Evolutionary conservation across 192 early-diverging fungal species (phyloP), one percentile per base, ranked within the genome.

Genomic region (Geranomyces variabilis): DNA sequence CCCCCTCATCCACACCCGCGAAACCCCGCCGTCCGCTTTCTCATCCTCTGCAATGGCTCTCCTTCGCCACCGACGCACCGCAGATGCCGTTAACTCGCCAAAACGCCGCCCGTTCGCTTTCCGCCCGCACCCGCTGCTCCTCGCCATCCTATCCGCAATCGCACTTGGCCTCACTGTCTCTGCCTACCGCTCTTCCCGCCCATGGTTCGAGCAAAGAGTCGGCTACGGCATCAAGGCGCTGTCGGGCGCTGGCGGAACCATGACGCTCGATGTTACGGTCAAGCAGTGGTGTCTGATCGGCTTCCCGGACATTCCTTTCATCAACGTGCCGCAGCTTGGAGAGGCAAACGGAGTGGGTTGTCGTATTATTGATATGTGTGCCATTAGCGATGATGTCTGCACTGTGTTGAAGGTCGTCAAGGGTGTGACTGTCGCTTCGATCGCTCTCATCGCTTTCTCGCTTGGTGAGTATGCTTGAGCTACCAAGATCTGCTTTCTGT

Each of bases 81-180:
- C 3, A 7, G 36, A 7, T 41, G 36, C 10, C 10, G 3, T 10
- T 41, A 41, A 3, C 5, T 10, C 36, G 36, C 36, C 4, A 17
- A 53, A 60, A 17, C 58, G 21, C 17, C 58, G 58, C 58, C 17
- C 24, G 9, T 60, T 28, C 58, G 63, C 63, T 1, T 64, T 41
- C 63, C 63, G 63, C 15, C 63, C 63, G 34, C 15, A n/a, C 3
- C 63, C 63, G 6, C 33, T 64, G 34, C 34, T 64, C 3, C 63
- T 64, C 43, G n/a, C 21, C 7, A 19, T 64, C 43, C 63, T 64
- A 30, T 24, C 63, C 34, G n/a, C 43, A 14, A 36, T 21, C 63
- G 34, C 63, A 8, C 63, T 64, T 4, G 63, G 34, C 41, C 43
- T 64, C 41, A 45, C 21, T 13, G 43, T 64, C 34, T 43, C 29